phyloP scores from a whole-genome alignment of 1,284 basidiomycete species.

The Marasmius tenuissimus region DNA sequence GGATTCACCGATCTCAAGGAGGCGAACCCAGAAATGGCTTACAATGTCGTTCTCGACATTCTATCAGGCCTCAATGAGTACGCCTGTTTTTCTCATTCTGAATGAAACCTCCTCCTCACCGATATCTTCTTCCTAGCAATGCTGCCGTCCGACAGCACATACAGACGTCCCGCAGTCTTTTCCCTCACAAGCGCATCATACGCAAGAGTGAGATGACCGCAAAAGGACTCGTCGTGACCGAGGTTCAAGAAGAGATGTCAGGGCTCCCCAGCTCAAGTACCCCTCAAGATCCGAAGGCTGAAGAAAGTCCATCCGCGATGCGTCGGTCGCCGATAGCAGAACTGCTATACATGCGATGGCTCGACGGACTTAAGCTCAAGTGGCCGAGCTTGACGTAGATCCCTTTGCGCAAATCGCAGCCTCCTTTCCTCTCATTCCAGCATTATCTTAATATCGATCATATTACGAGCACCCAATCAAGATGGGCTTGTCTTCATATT shows the following conservation, averaged over 20 bases:
- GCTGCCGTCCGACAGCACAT: constrained; percentile 72
- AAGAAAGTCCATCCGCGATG: constrained; percentile 33
- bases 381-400: constrained; percentile 74
- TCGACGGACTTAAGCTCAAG: constrained; percentile 87
- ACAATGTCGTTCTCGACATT: constrained; percentile 85
- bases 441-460: neutral
- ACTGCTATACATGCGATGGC: constrained; percentile 92
- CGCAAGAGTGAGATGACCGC: constrained; percentile 82
- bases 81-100: constrained; percentile 28
- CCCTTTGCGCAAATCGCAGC: constrained; percentile 17
- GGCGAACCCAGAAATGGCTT: constrained; percentile 81
- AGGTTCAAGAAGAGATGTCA: constrained; percentile 68
- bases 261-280: constrained; percentile 40
- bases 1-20: constrained; percentile 86
- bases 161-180: constrained; percentile 69
- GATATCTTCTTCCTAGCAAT: constrained; percentile 49
- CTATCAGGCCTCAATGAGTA: constrained; percentile 90
- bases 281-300: constrained; percentile 30
- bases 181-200: constrained; percentile 76
- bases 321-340: constrained; percentile 88
- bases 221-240: constrained; percentile 76
- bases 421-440: neutral
- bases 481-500: neutral
- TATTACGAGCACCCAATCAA: neutral
- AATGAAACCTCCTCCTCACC: neutral